Base-by-base conservation (phyloP, 495 filamentous ascomycete species). In the Tetracladium marchalianum region DNA sequence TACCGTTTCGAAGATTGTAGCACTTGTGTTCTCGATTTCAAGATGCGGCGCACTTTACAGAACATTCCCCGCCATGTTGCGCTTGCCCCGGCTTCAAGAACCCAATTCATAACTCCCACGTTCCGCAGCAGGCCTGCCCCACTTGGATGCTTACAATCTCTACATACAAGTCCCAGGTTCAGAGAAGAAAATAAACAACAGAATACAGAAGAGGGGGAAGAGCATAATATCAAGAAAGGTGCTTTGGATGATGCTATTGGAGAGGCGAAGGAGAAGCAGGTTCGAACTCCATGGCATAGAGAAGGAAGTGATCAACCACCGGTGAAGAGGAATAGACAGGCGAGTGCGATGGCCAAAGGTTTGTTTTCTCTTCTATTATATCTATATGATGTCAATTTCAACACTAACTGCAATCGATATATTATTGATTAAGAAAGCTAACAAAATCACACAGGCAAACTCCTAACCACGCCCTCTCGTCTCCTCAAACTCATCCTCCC, bases 401-500 rank as follows among this genome's bases (percentile, higher is more conserved):
- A 83, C 70, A 79, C 71, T 0, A 81, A 82, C 62, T 85, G 3
- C 22, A 27, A 27, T 27, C 22, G 7, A 83, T 83, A 62, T 11
- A 41, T 37, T 35, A 5, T 32, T n/a, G 19, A n/a, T n/a, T n/a
- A 35, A 35, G 31, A 43, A 22, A 45, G 16, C 35, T 38, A 35
- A 44, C 36, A 31, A 37, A 11, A 41, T 31, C 10, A 9, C 9
- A 39, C n/a, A 93, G 88, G 87, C 34, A 94, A 90, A 65, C 75
- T 97, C 22, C 70, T 95, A 36, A 90, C 90, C 0, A 96, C 90
- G 0, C 90, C 90, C 0, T 92, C 87, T 0, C 77, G 87, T 5
- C 78, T 95, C 34, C 77, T 97, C 31, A 97, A 96, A 62, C 67
- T 97, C 12, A 82, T 95, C 17, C 71, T 96, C 7, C 90, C 90